Evolutionary conservation across 139 green algal species (phyloP).

Genomic region (Eudorina sp.): DNA sequence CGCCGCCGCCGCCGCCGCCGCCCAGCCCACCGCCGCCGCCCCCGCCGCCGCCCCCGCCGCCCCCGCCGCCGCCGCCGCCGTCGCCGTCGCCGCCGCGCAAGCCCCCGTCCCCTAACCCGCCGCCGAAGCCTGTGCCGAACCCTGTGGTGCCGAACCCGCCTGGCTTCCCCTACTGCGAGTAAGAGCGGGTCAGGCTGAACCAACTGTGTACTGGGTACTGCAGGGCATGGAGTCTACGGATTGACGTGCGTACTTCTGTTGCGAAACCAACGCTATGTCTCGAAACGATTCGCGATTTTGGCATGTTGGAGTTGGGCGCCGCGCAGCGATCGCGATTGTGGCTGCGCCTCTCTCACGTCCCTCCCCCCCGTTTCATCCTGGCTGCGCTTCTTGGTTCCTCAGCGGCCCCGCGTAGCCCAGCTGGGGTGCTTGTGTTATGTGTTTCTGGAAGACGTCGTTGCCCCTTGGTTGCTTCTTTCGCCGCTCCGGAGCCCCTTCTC

Average conservation of each 20-base stretch:
- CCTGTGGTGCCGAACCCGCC: not conserved
- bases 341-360: no score
- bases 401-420: not conserved
- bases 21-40: not conserved
- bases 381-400: not conserved
- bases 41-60: not conserved
- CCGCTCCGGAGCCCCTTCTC: no score
- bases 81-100: not conserved
- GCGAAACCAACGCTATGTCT: not conserved
- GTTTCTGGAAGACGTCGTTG: not conserved
- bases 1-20: not conserved
- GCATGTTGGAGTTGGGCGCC: no score
- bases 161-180: constrained; percentile 42
- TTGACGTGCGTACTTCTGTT: no score
- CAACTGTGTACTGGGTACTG: no score
- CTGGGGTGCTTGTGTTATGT: not conserved
- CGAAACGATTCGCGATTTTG: no score
- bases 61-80: not conserved
- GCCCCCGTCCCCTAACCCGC: not conserved
- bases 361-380: not conserved
- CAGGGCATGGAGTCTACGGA: no score
- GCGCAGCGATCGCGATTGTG: no score
- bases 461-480: no score
- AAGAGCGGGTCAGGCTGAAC: not conserved
- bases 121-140: not conserved